Evolutionary conservation across 164 flowering plant species (phyloP).

Genomic region (Kingdonia uniflora): DNA sequence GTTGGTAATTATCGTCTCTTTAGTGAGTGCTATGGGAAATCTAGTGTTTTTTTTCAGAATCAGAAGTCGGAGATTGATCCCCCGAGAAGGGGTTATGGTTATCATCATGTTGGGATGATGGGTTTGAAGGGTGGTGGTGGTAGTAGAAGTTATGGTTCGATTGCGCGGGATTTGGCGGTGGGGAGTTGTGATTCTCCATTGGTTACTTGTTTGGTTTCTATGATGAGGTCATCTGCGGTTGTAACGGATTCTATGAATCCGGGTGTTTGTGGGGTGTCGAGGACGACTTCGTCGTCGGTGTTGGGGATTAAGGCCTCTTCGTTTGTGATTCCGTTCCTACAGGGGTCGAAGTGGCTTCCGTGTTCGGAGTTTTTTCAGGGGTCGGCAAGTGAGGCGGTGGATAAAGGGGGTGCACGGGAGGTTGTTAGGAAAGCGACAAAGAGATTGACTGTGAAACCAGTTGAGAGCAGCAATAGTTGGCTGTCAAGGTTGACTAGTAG

Average conservation of each 20-base stretch:
- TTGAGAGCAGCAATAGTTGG: conserved; percentile 31
- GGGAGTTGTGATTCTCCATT: conserved; percentile 7
- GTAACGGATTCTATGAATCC: conserved; percentile 16
- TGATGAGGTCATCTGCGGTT: conserved; percentile 27
- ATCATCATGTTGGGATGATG: conserved; percentile 23
- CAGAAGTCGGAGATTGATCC: no score
- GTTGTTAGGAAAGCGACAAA: conserved; percentile 1
- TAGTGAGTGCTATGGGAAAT: conserved; percentile 37
- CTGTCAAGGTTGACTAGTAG: conserved; percentile 24
- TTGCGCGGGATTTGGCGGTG: not conserved
- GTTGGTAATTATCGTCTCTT: conserved; percentile 25
- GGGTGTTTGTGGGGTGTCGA: conserved; percentile 34
- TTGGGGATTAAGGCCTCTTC: conserved; percentile 33
- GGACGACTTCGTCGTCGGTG: conserved; percentile 13
- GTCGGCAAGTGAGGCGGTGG: conserved; percentile 14
- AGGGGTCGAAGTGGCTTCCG: conserved; percentile 55
- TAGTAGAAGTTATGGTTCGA: not conserved
- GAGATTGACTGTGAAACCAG: conserved; percentile 1
- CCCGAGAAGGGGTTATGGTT: conserved; percentile 19
- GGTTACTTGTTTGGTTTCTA: conserved; percentile 20
- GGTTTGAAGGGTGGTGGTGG: no score
- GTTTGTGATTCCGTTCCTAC: conserved; percentile 34
- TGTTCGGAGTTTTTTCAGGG: conserved; percentile 28
- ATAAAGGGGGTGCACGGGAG: conserved; percentile 25
- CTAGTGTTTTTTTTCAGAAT: conserved; percentile 23